These are phyloP conservation scores for Colletotrichum sp. DNA, from an alignment of 2,329 filamentous ascomycete genomes.

Conservation along the genomic window DNA sequence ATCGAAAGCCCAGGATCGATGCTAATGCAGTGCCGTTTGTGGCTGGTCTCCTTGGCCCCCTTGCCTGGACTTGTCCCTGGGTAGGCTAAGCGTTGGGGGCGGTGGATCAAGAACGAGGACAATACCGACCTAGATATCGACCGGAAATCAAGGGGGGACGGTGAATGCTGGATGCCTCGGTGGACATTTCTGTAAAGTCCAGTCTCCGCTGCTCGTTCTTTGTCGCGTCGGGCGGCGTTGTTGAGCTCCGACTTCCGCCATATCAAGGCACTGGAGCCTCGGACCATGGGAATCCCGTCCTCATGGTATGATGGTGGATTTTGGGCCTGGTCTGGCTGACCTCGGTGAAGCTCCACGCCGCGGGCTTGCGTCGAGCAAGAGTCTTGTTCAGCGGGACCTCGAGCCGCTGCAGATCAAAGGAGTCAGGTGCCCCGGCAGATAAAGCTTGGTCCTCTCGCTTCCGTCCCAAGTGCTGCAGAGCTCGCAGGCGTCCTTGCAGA, in stretches of 20 bases:
- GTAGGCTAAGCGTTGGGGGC: background rate
- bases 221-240: background rate
- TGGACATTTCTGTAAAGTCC: background rate
- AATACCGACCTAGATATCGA: background rate
- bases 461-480: background rate
- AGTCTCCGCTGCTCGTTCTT: background rate
- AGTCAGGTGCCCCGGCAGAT: background rate
- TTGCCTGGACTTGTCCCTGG: background rate
- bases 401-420: background rate
- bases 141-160: background rate
- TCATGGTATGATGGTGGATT: background rate
- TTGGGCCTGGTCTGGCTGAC: background rate
- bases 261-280: background rate
- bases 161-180: background rate
- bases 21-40: background rate
- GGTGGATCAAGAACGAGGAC: background rate
- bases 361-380: background rate
- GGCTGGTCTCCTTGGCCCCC: background rate
- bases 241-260: background rate
- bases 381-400: conserved; percentile 16
- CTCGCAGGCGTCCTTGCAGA: background rate
- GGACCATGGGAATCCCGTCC: background rate
- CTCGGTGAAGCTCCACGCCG: background rate
- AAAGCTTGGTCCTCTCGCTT: background rate
- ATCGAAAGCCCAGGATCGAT: background rate